A percentile compares a stretch with the other conserved stretches of the same genome.
These are phyloP conservation scores for Penicillium sp. DNA, from an alignment of 2,329 filamentous ascomycete species.

Conservation along the genomic window DNA sequence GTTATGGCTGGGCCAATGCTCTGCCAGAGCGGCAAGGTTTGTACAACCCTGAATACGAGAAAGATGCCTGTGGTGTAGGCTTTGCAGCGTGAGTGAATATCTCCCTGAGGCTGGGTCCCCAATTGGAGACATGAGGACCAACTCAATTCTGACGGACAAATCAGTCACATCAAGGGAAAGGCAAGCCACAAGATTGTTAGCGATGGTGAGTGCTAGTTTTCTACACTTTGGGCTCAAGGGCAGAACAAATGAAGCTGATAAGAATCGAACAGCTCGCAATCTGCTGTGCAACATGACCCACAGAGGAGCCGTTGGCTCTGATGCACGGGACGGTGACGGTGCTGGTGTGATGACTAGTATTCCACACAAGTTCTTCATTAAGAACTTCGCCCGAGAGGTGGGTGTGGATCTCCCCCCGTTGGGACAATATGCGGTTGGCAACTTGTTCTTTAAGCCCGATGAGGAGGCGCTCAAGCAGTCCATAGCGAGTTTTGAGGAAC, in stretches of 20 bases:
- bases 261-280: conserved; percentile 66
- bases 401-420: conserved; percentile 80
- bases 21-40: conserved; percentile 98
- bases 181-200: conserved; percentile 97
- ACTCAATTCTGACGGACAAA: conserved; percentile 11
- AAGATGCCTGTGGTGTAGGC: conserved; percentile 99
- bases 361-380: conserved; percentile 96
- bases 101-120: neutral
- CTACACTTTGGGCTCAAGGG: neutral
- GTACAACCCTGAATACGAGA: conserved; percentile 93
- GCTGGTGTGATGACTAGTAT: conserved; percentile 99
- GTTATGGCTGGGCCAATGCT: conserved; percentile 92
- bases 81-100: conserved; percentile 78
- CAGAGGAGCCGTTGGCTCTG: conserved; percentile 94
- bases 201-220: conserved; percentile 69
- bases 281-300: conserved; percentile 99
- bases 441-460: conserved; percentile 98
- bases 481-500: conserved; percentile 88
- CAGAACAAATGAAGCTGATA: conserved; percentile 1
- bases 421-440: conserved; percentile 95
- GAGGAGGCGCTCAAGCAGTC: conserved; percentile 86
- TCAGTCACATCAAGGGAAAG: conserved; percentile 93
- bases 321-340: conserved; percentile 95
- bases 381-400: conserved; percentile 93
- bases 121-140: conserved; percentile 4